Evolutionary conservation across 2,329 filamentous ascomycete species (phyloP), one percentile per base, ranked within the genome.

Genomic region (Colletotrichum navitas): DNA sequence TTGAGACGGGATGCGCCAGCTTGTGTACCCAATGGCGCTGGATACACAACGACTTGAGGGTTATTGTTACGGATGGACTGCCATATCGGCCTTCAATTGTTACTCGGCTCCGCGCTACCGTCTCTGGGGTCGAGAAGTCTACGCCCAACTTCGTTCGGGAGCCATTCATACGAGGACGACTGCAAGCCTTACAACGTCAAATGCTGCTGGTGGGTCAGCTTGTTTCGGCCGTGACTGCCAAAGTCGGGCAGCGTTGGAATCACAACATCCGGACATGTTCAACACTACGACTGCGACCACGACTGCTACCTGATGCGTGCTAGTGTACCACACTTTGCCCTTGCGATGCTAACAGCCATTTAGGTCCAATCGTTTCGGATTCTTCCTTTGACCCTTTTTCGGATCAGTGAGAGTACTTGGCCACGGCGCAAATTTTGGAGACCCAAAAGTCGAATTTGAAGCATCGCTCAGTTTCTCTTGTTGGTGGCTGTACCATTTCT

Each of bases 331-430:
- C 21, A n/a, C 16, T 21, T 8, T 52, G 18, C 12, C 3, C 2
- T 6, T 29, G 39, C 21, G 41, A 51, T 51, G 58, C 72, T 74
- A 63, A 74, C 54, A 10, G 3, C 14, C 6, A 3, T 29, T 10
- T 26, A 71, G 71, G 67, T 71, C 56, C 71, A 62, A 63, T 63
- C 54, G 51, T 58, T 72, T 69, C 69, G 58, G 72, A 71, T 72
- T 66, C 69, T 64, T 68, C 64, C 47, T 65, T 72, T 51, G 55
- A 62, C 69, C 69, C 61, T 69, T 69, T 62, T 68, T 63, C 52
- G 52, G 79, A 80, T 76, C 77, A 79, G 78, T 81, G 81, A 78
- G 79, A 80, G 55, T 68, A 66, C 61, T 36, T 64, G 45, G 52
- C 62, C 66, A 68, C 56, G 73, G 73, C 73, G 71, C 62, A 72